Evolutionary conservation across 768 basidiomycete genomes (phyloP).

Genomic region (Termitomyces sp.): DNA sequence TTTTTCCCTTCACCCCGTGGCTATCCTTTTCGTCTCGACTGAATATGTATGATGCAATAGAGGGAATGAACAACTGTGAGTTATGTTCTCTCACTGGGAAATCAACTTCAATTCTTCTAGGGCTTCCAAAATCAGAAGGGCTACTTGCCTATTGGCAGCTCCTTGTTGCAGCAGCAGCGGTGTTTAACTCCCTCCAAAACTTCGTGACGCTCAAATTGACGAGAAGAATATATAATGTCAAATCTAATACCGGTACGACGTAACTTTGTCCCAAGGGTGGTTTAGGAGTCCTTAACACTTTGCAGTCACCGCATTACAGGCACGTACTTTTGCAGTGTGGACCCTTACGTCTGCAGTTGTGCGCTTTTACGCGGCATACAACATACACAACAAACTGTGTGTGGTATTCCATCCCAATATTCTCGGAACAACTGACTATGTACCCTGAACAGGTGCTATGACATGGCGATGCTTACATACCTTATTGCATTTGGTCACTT

Average conservation of each 20-base stretch:
- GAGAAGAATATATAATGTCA: slow-evolving; percentile 63
- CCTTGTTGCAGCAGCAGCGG: slow-evolving; percentile 64
- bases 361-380: slow-evolving; percentile 83
- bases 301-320: slow-evolving; percentile 80
- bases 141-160: slow-evolving; percentile 87
- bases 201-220: slow-evolving; percentile 74
- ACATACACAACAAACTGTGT: slow-evolving; percentile 78
- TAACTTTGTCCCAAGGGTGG: not conserved
- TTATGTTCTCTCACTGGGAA: not conserved
- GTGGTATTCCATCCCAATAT: slow-evolving; percentile 17
- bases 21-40: not conserved
- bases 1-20: not conserved
- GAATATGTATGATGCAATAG: not conserved
- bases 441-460: slow-evolving; percentile 65
- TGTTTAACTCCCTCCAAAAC: slow-evolving; percentile 87
- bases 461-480: slow-evolving; percentile 84
- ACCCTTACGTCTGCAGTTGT: slow-evolving; percentile 82
- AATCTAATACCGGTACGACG: slow-evolving; percentile 30
- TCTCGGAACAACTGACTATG: slow-evolving; percentile 6
- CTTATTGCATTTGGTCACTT: slow-evolving; percentile 90
- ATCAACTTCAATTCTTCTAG: slow-evolving; percentile 23
- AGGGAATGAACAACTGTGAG: slow-evolving; percentile 8
- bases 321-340: slow-evolving; percentile 89
- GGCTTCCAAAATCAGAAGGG: slow-evolving; percentile 61
- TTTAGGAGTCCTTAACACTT: not conserved